Evolutionary conservation across 345 rosid species (phyloP).

Genomic region (Euphorbia peplus): DNA sequence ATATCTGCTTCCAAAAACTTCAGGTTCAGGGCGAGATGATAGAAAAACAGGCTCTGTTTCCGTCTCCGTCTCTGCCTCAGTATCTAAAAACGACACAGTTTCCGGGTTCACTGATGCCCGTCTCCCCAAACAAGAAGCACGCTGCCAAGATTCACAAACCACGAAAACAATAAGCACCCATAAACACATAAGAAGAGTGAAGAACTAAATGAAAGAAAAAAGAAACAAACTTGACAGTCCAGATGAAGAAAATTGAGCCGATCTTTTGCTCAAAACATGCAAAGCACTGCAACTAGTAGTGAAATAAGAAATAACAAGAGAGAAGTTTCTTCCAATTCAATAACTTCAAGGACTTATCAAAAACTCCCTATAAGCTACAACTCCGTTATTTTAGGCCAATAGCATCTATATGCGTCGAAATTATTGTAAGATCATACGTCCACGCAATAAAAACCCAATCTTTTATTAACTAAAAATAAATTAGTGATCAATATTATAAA

Average conservation of each 20-base stretch:
- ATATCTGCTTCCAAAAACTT: constrained; percentile 48
- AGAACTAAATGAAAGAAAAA: neutral
- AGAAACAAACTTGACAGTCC: neutral
- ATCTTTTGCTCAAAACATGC: neutral
- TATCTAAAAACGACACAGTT: constrained; percentile 39
- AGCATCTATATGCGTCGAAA: constrained; percentile 14
- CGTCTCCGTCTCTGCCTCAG: too few species aligned
- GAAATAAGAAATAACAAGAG: neutral
- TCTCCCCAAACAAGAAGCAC: constrained; percentile 36
- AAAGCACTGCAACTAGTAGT: neutral
- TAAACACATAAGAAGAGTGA: neutral
- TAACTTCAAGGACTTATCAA: constrained; percentile 14
- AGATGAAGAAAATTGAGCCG: neutral
- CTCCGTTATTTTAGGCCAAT: constrained; percentile 1
- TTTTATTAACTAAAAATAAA: neutral
- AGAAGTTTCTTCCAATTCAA: constrained; percentile 5
- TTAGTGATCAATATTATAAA: neutral
- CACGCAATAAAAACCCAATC: constrained; percentile 15
- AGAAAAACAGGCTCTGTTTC: constrained; percentile 39
- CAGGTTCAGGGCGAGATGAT: constrained; percentile 38
- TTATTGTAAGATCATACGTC: constrained; percentile 20
- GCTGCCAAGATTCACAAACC: constrained; percentile 41
- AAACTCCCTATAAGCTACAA: constrained; percentile 21
- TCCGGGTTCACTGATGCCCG: constrained; percentile 45
- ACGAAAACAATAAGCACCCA: constrained; percentile 12